Percentiles rank a stretch among this genome's conserved stretches.
These are phyloP conservation scores for Solanum infundibuliforme DNA, from an alignment of 257 asterid species.

Conservation along the genomic window DNA sequence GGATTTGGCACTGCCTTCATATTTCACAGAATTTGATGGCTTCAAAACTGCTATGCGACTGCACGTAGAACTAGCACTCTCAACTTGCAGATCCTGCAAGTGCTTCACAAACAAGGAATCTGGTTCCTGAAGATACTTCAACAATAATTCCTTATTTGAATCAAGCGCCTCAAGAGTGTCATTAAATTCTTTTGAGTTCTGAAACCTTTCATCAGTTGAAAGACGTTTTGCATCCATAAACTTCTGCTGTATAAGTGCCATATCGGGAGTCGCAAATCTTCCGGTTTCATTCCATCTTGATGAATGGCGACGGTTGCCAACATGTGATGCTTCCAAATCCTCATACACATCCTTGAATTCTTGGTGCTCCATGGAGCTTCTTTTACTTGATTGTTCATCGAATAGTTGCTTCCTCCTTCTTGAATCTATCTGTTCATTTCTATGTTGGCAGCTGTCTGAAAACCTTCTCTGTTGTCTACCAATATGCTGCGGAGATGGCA, in stretches of 20 bases:
- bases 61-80: slow-evolving; percentile 30
- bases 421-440: slow-evolving; percentile 9
- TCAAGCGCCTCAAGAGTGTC: slow-evolving; percentile 42
- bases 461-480: slow-evolving; percentile 38
- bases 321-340: slow-evolving; percentile 82
- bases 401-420: slow-evolving; percentile 16
- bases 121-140: slow-evolving; percentile 39
- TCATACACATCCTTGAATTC: slow-evolving; percentile 73
- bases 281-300: slow-evolving; percentile 54
- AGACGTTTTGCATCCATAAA: slow-evolving; percentile 36
- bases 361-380: slow-evolving; percentile 42
- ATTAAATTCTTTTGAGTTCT: slow-evolving; percentile 35
- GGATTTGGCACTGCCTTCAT: slow-evolving; percentile 35
- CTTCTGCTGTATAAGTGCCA: slow-evolving; percentile 46
- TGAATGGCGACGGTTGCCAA: slow-evolving; percentile 43
- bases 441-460: slow-evolving; percentile 32
- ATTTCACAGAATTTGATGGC: slow-evolving; percentile 34
- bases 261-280: slow-evolving; percentile 38
- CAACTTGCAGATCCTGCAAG: slow-evolving; percentile 31
- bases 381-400: slow-evolving; percentile 22
- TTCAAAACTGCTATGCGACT: slow-evolving; percentile 40
- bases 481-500: slow-evolving; percentile 50
- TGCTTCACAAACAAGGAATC: slow-evolving; percentile 36
- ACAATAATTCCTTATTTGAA: slow-evolving; percentile 35
- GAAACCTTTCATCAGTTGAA: slow-evolving; percentile 36